Percentiles rank a stretch among this genome's conserved stretches.
These are phyloP conservation scores for Omphalotus olearius DNA, from an alignment of 1,284 basidiomycete species.

Conservation along the genomic window DNA sequence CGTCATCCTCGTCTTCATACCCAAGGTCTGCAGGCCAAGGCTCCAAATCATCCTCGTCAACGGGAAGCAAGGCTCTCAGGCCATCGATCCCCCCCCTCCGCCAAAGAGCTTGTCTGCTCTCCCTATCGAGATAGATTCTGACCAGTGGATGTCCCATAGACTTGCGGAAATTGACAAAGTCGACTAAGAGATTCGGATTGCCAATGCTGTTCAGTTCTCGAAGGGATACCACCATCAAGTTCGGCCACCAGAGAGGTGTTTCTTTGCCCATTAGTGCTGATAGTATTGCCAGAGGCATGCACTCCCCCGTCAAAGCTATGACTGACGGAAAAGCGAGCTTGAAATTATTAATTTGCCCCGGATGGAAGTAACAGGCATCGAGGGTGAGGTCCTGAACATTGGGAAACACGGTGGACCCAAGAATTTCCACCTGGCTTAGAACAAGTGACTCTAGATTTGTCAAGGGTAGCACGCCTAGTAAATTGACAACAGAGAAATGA, in stretches of 20 bases:
- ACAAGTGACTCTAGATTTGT: constrained; percentile 30
- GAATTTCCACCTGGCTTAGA: constrained; percentile 29
- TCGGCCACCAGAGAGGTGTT: constrained; percentile 13
- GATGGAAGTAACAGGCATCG: constrained; percentile 27
- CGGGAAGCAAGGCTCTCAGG: constrained; percentile 25
- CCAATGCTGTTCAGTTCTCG: constrained; percentile 17
- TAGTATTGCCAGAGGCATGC: constrained; percentile 16
- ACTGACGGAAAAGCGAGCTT: constrained; percentile 30
- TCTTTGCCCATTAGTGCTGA: constrained; percentile 5
- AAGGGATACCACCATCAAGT: constrained; percentile 5
- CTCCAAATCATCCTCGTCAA: constrained; percentile 28
- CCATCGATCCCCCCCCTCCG: constrained; percentile 27
- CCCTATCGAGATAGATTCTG: constrained; percentile 29
- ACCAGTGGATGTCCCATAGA: constrained; percentile 21
- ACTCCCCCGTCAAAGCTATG: constrained; percentile 4
- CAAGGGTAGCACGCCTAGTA: constrained; percentile 22
- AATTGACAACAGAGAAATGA: constrained; percentile 26
- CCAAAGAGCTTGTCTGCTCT: constrained; percentile 29
- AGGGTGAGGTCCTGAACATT: constrained; percentile 28
- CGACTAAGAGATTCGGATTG: constrained; percentile 26
- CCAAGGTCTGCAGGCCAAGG: constrained; percentile 33
- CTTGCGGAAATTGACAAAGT: constrained; percentile 25
- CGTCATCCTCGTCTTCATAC: constrained; percentile 35
- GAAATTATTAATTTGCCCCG: constrained; percentile 25
- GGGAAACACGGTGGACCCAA: constrained; percentile 27